Percentiles rank a stretch among this genome's conserved stretches.
Conservation (phyloP, 164 flowering plant species). For the Vitis riparia region DNA sequence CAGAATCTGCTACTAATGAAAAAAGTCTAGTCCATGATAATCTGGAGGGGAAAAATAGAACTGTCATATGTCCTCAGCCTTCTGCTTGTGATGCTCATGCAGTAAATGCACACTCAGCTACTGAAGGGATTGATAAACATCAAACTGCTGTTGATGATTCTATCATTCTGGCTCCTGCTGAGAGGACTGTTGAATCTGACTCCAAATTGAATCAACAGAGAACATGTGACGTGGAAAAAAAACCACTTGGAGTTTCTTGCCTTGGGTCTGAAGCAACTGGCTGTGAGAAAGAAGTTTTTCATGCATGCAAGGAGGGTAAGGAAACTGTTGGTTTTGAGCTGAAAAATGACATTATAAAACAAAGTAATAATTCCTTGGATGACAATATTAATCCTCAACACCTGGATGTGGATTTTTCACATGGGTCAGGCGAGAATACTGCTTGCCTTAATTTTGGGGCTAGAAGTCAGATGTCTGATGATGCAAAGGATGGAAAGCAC, state of each 20-base stretch:
- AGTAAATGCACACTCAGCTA: not conserved
- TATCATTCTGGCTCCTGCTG: not conserved
- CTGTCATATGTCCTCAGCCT: not conserved
- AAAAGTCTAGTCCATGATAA: conserved; percentile 10
- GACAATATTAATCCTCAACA: not conserved
- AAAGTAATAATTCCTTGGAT: not conserved
- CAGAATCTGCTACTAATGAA: conserved; percentile 2
- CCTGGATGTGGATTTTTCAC: not conserved
- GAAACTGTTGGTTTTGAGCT: conserved; percentile 9
- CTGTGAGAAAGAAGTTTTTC: not conserved
- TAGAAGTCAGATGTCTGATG: not conserved
- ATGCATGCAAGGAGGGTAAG: conserved; percentile 11
- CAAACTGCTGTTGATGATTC: conserved; percentile 2
- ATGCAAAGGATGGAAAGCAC: not conserved
- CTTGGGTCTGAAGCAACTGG: conserved; percentile 11
- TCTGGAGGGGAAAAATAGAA: not conserved
- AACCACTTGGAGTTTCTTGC: not conserved
- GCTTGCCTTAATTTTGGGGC: not conserved
- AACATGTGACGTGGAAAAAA: conserved; percentile 1
- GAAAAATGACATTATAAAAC: not conserved
- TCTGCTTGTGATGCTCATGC: conserved; percentile 1
- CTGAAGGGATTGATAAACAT: not conserved
- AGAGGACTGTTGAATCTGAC: not conserved
- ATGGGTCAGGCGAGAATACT: not conserved
- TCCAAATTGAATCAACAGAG: not conserved